Evolutionary conservation across 495 filamentous ascomycete genomes (phyloP).

Genomic region (Aspergillus haitiensis): DNA sequence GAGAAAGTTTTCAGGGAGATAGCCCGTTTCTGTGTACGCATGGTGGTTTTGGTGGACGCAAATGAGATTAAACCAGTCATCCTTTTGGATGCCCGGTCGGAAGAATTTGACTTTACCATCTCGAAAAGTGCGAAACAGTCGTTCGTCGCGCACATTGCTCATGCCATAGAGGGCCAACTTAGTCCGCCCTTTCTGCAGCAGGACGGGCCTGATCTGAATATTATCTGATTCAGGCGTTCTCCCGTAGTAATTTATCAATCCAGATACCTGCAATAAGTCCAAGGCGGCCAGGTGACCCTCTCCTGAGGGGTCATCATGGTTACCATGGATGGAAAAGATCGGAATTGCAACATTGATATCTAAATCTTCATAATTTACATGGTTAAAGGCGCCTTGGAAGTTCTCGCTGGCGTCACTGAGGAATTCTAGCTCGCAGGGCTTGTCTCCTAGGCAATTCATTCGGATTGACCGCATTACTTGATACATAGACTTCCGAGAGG

Average conservation of each 20-base stretch:
- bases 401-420: slow-evolving; percentile 88
- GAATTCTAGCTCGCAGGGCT: slow-evolving; percentile 93
- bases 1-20: slow-evolving; percentile 91
- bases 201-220: slow-evolving; percentile 82
- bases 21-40: slow-evolving; percentile 83
- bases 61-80: slow-evolving; percentile 96
- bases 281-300: slow-evolving; percentile 87
- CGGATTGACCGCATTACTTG: slow-evolving; percentile 92
- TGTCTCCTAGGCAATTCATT: slow-evolving; percentile 91
- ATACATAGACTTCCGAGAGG: slow-evolving; percentile 94
- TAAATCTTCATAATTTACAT: slow-evolving; percentile 96
- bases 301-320: slow-evolving; percentile 96
- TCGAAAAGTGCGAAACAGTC: slow-evolving; percentile 87
- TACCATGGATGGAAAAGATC: slow-evolving; percentile 97
- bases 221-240: slow-evolving; percentile 89
- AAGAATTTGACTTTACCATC: slow-evolving; percentile 94
- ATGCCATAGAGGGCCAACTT: slow-evolving; percentile 95
- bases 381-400: slow-evolving; percentile 80
- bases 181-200: slow-evolving; percentile 90
- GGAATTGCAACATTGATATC: slow-evolving; percentile 98
- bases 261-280: slow-evolving; percentile 87
- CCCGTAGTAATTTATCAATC: slow-evolving; percentile 94
- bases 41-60: slow-evolving; percentile 96
- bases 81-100: slow-evolving; percentile 74
- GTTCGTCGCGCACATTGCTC: slow-evolving; percentile 95